These are phyloP conservation scores for Nyssa sinensis DNA, from an alignment of 148 eudicot species.

Conservation along the genomic window DNA sequence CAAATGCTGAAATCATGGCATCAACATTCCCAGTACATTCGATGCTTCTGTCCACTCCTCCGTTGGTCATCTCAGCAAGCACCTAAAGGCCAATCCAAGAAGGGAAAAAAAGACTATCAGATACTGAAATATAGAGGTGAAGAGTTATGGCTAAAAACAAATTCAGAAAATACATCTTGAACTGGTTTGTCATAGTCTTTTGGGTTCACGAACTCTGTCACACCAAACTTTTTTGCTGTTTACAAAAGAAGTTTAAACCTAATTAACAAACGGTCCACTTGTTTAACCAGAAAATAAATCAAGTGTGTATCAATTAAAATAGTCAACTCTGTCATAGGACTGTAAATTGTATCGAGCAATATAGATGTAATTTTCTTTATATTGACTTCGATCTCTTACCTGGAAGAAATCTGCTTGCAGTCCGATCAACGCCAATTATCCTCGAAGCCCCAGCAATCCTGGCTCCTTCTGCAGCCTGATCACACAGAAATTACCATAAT, in stretches of 20 bases:
- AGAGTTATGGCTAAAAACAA: not conserved
- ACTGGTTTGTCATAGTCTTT: slow-evolving; percentile 59
- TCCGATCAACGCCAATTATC: slow-evolving; percentile 48
- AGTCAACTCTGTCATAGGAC: not conserved
- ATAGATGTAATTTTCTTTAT: too few relatives aligned
- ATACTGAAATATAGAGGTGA: not conserved
- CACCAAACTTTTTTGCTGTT: slow-evolving; percentile 73
- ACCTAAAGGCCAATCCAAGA: slow-evolving; percentile 25
- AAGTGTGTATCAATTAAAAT: not conserved
- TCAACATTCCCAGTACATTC: slow-evolving; percentile 70
- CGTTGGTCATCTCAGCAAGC: slow-evolving; percentile 65
- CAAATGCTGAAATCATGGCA: slow-evolving; percentile 83
- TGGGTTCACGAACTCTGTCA: slow-evolving; percentile 73
- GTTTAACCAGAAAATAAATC: too few relatives aligned
- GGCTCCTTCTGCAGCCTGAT: slow-evolving; percentile 57
- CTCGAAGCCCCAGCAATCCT: slow-evolving; percentile 50
- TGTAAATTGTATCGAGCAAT: too few relatives aligned
- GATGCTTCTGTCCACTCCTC: slow-evolving; percentile 67
- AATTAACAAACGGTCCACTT: not conserved
- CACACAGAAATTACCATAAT: not conserved
- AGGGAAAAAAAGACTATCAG: not conserved
- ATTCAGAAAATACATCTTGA: slow-evolving; percentile 40
- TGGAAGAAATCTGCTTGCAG: slow-evolving; percentile 37
- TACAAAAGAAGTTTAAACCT: not conserved
- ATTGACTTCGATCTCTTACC: slow-evolving; percentile 16